phyloP scores from a whole-genome alignment of 1,284 basidiomycete genomes.

The Ustilago bromivora region DNA sequence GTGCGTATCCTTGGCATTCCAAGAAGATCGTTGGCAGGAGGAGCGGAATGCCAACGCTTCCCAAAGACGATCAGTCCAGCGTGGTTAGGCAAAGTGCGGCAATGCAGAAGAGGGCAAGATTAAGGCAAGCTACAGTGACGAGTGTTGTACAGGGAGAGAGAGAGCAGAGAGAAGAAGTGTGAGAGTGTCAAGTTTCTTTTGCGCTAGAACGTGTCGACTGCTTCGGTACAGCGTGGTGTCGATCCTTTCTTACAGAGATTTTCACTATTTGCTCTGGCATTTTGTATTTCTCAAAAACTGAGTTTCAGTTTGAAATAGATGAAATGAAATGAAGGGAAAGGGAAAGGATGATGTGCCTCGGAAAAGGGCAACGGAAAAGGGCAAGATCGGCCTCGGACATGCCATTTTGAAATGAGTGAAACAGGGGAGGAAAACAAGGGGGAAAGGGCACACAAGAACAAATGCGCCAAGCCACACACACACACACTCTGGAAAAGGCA shows the following conservation, averaged over 20 bases:
- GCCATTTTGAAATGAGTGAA: neutral
- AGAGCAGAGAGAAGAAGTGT: neutral
- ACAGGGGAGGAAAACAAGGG: neutral
- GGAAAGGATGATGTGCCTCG: slow-evolving; percentile 1
- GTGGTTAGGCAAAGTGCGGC: neutral
- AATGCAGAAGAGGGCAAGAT: neutral
- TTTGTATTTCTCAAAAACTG: neutral
- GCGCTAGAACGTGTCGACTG: slow-evolving; percentile 1
- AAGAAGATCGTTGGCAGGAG: neutral
- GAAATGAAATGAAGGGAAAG: slow-evolving; percentile 1
- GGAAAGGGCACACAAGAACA: neutral
- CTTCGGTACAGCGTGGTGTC: slow-evolving; percentile 17
- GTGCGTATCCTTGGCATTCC: neutral
- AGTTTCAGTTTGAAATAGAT: neutral
- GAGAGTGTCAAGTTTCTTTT: slow-evolving; percentile 1
- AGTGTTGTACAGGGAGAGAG: neutral
- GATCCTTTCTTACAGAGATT: neutral
- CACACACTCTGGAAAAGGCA: neutral
- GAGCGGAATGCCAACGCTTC: neutral
- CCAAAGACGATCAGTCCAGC: neutral
- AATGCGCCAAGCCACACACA: neutral
- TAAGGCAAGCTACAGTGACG: too few relatives aligned
- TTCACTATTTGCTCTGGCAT: neutral
- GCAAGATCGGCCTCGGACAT: neutral
- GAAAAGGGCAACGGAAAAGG: slow-evolving; percentile 2